These are phyloP conservation scores for Westerdykella aurantiaca DNA, from an alignment of 2,329 filamentous ascomycete species.

Conservation along the genomic window DNA sequence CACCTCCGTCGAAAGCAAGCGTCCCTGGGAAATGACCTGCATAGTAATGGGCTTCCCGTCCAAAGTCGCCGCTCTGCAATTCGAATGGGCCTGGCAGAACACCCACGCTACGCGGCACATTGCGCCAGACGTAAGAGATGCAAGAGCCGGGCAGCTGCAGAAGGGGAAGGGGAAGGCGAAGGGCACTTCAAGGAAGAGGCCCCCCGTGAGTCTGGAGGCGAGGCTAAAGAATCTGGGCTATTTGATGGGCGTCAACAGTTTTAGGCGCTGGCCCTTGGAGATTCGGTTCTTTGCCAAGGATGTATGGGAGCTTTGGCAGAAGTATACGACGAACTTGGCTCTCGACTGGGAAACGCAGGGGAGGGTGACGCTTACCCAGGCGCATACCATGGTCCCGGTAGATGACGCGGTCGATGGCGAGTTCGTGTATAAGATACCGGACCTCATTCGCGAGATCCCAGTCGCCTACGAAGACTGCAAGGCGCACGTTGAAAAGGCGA, in stretches of 20 bases:
- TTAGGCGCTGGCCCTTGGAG: slow-evolving; percentile 73
- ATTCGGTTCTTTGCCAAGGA: slow-evolving; percentile 72
- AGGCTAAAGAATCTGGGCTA: slow-evolving; percentile 76
- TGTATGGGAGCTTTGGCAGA: slow-evolving; percentile 64
- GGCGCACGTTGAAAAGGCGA: slow-evolving; percentile 49
- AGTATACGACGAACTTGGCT: slow-evolving; percentile 28
- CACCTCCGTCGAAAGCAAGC: slow-evolving; percentile 61
- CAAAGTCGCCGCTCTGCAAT: slow-evolving; percentile 81
- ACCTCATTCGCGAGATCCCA: slow-evolving; percentile 41
- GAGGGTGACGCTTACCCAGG: slow-evolving; percentile 25
- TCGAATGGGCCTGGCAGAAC: slow-evolving; percentile 96
- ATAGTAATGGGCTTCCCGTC: slow-evolving; percentile 86
- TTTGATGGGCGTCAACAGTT: slow-evolving; percentile 72
- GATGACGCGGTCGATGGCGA: slow-evolving; percentile 9
- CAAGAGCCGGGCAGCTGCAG: slow-evolving; percentile 30
- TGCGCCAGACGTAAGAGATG: slow-evolving; percentile 38
- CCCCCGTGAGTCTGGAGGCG: slow-evolving; percentile 57
- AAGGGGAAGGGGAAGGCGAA: slow-evolving; percentile 16
- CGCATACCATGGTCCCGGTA: slow-evolving; percentile 18
- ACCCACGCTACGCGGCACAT: slow-evolving; percentile 77
- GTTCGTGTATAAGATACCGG: slow-evolving; percentile 14
- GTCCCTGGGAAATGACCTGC: slow-evolving; percentile 76
- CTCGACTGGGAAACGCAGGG: slow-evolving; percentile 14
- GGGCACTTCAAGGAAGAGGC: slow-evolving; percentile 36
- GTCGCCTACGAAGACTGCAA: slow-evolving; percentile 49